These are phyloP conservation scores for Phytophthora boehmeriae DNA, from an alignment of 352 stramenopile genomes.

Conservation along the genomic window DNA sequence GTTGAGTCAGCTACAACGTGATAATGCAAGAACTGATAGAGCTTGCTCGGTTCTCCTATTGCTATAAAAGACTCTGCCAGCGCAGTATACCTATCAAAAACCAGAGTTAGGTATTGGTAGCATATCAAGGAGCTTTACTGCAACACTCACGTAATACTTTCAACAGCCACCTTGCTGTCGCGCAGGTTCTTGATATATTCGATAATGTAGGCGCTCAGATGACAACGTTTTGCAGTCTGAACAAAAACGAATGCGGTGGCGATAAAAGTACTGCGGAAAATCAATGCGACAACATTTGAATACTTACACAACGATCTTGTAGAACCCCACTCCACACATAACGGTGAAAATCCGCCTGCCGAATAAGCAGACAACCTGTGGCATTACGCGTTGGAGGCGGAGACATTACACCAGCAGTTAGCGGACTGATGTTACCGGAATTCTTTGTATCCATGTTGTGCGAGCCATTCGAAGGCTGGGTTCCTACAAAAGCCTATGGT, in stretches of 20 bases:
- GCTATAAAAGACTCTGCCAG: conserved; percentile 60
- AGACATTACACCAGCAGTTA: neutral
- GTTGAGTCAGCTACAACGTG: conserved; percentile 61
- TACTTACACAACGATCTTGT: conserved; percentile 42
- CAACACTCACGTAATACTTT: conserved; percentile 61
- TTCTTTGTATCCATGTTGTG: neutral
- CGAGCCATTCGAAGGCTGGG: neutral
- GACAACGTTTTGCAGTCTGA: conserved; percentile 42
- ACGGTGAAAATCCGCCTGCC: conserved; percentile 64
- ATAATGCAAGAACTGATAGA: conserved; percentile 75
- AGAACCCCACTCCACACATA: conserved; percentile 62
- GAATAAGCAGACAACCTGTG: conserved; percentile 49
- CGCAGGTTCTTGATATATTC: conserved; percentile 72
- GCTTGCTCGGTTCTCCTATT: conserved; percentile 43
- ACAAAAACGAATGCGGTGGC: conserved; percentile 1
- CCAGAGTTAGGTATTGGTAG: conserved; percentile 9
- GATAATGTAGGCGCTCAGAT: conserved; percentile 61
- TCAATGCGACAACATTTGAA: neutral
- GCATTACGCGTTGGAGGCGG: conserved; percentile 35
- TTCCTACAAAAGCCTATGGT: conserved; percentile 14
- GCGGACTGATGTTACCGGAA: conserved; percentile 1
- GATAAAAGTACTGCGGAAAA: neutral
- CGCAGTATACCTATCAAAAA: conserved; percentile 49
- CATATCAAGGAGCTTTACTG: neutral
- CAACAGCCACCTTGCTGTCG: conserved; percentile 53